Evolutionary conservation across 106 monocot genomes (phyloP).

Genomic region (Allium cepa): DNA sequence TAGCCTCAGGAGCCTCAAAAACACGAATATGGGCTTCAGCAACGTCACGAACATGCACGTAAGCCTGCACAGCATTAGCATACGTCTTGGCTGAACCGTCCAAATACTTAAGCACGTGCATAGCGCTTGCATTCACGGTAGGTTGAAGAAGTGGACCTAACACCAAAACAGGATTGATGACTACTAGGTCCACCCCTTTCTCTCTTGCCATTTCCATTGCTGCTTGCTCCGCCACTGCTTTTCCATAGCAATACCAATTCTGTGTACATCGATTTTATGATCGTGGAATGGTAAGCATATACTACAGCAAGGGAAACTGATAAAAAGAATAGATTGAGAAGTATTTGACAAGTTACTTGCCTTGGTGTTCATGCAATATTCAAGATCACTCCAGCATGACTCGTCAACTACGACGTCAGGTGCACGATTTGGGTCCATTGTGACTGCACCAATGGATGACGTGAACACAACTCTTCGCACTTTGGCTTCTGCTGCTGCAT

Average conservation of each 20-base stretch:
- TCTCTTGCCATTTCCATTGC: slow-evolving; percentile 26
- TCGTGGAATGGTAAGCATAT: no score
- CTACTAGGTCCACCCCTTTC: slow-evolving; percentile 29
- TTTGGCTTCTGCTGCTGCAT: slow-evolving; percentile 61
- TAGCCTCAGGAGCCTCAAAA: slow-evolving; percentile 31
- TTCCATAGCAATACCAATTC: slow-evolving; percentile 47
- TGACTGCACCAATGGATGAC: slow-evolving; percentile 73
- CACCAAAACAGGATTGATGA: slow-evolving; percentile 41
- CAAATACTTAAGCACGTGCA: slow-evolving; percentile 41
- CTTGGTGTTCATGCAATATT: slow-evolving; percentile 65
- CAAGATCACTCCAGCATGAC: slow-evolving; percentile 84
- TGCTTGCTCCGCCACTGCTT: slow-evolving; percentile 37
- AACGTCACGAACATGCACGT: slow-evolving; percentile 57
- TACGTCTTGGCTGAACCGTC: slow-evolving; percentile 43
- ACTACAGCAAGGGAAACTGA: no score
- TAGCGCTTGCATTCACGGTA: slow-evolving; percentile 29
- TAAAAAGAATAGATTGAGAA: no score
- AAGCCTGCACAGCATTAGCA: slow-evolving; percentile 56
- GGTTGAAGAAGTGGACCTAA: slow-evolving; percentile 46
- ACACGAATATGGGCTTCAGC: slow-evolving; percentile 47
- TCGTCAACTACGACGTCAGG: slow-evolving; percentile 69
- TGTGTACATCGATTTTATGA: background rate
- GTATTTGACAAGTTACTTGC: background rate
- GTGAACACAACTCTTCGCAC: slow-evolving; percentile 80
- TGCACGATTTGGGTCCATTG: slow-evolving; percentile 64